These are phyloP conservation scores for Penicillium silybi DNA, from an alignment of 495 filamentous ascomycete species.

Conservation along the genomic window DNA sequence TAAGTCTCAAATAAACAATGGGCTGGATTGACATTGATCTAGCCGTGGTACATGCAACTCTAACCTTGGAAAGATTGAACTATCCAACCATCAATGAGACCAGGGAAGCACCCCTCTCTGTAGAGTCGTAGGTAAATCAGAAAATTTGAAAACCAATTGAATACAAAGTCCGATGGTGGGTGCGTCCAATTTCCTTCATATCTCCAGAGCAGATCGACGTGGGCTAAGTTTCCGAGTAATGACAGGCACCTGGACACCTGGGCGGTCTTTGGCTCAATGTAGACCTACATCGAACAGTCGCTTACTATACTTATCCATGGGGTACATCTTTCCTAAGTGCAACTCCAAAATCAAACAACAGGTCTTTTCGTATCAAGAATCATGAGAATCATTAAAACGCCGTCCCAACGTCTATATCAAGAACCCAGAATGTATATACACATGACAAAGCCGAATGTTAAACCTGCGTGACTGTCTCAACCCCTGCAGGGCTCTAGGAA, in stretches of 20 bases:
- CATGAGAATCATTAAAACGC: neutral
- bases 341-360: neutral
- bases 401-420: neutral
- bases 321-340: neutral
- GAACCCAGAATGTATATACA: neutral
- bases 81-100: neutral
- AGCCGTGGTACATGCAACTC: neutral
- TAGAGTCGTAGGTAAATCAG: neutral
- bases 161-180: too few relatives aligned
- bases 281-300: neutral
- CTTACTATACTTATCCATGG: neutral
- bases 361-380: neutral
- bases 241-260: neutral
- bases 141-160: neutral
- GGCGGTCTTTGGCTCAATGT: neutral
- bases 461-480: too few relatives aligned
- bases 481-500: neutral
- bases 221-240: neutral
- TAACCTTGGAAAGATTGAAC: neutral
- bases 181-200: too few relatives aligned
- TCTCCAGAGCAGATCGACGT: neutral
- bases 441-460: too few relatives aligned
- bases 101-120: neutral
- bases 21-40: neutral
- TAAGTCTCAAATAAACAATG: neutral